Percentiles rank a stretch among this genome's conserved stretches.
Evolutionary conservation across 768 basidiomycete genomes (phyloP).

Genomic region (Amylocystis lapponica): DNA sequence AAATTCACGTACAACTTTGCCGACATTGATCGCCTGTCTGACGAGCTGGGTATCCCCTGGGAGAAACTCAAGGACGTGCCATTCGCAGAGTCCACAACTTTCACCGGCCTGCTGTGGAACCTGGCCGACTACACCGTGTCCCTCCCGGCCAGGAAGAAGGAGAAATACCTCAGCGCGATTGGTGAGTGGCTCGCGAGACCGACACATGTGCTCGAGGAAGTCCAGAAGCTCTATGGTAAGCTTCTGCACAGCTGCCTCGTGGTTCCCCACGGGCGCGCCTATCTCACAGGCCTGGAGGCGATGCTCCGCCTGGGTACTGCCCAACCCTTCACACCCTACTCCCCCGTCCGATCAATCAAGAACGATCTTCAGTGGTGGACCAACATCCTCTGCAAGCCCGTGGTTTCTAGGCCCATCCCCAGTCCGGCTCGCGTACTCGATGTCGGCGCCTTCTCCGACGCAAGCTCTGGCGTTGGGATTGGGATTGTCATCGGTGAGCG

Average conservation of each 20-base stretch:
- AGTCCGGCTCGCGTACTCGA: conserved; percentile 20
- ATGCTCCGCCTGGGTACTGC: conserved; percentile 25
- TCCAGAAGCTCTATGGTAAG: too few relatives aligned
- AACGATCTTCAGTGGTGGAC: conserved; percentile 24
- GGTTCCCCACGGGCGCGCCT: too few relatives aligned
- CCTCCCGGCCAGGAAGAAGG: conserved; percentile 18
- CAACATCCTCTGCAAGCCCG: conserved; percentile 7
- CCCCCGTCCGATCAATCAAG: conserved; percentile 4
- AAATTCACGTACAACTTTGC: conserved; percentile 13
- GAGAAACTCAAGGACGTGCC: conserved; percentile 24
- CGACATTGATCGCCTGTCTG: conserved; percentile 33
- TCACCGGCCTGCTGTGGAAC: conserved; percentile 30
- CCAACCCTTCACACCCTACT: conserved; percentile 27
- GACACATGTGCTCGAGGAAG: conserved; percentile 28
- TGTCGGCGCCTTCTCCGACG: conserved; percentile 27
- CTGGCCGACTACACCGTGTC: conserved; percentile 17
- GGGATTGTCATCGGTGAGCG: conserved; percentile 9
- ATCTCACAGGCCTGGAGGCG: too few relatives aligned
- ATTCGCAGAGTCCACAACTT: conserved; percentile 14
- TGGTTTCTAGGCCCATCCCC: conserved; percentile 22
- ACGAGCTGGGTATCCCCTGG: conserved; percentile 28
- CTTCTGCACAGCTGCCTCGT: too few relatives aligned
- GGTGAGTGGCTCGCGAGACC: conserved; percentile 16
- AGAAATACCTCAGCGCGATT: conserved; percentile 26
- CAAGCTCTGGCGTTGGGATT: too few relatives aligned